phyloP scores from a whole-genome alignment of 2,329 filamentous ascomycete species.

The Orbilia quercus region DNA sequence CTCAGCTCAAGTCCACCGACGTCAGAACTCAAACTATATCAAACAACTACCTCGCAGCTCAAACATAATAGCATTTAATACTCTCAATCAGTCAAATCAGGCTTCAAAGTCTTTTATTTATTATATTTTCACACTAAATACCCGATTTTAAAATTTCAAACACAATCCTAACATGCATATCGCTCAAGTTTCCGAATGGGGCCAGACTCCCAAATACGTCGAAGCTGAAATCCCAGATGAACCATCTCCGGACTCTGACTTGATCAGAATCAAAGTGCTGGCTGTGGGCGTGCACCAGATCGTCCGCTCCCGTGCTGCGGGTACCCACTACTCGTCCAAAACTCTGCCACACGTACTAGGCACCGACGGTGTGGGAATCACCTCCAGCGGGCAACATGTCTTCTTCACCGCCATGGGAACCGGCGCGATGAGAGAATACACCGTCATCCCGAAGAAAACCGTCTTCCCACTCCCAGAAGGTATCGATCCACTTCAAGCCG shows the following conservation, averaged over 20 bases:
- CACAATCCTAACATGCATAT: slow-evolving; percentile 60
- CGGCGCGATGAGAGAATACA: slow-evolving; percentile 66
- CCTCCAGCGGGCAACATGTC: slow-evolving; percentile 66
- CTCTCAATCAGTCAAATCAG: no score
- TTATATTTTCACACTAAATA: no score
- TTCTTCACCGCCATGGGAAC: slow-evolving; percentile 65
- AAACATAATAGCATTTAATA: no score
- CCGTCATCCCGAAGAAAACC: slow-evolving; percentile 66
- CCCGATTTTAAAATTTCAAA: not conserved
- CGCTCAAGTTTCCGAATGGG: slow-evolving; percentile 65
- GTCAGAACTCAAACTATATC: not conserved
- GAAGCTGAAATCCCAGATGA: slow-evolving; percentile 61
- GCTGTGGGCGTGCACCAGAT: slow-evolving; percentile 69
- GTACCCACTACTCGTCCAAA: slow-evolving; percentile 68
- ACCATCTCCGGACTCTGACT: slow-evolving; percentile 62
- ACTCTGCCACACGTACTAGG: slow-evolving; percentile 68
- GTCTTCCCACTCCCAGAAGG: slow-evolving; percentile 65
- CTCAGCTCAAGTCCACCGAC: not conserved
- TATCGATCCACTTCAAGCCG: slow-evolving; percentile 67
- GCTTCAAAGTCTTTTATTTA: no score
- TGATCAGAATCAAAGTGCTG: slow-evolving; percentile 68
- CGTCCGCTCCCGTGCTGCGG: slow-evolving; percentile 68
- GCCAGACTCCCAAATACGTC: slow-evolving; percentile 61
- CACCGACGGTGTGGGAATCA: slow-evolving; percentile 68
- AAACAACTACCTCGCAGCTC: no score